These are phyloP conservation scores for Blastobotrys muscicola DNA, from an alignment of 805 yeast genomes.

Conservation along the genomic window DNA sequence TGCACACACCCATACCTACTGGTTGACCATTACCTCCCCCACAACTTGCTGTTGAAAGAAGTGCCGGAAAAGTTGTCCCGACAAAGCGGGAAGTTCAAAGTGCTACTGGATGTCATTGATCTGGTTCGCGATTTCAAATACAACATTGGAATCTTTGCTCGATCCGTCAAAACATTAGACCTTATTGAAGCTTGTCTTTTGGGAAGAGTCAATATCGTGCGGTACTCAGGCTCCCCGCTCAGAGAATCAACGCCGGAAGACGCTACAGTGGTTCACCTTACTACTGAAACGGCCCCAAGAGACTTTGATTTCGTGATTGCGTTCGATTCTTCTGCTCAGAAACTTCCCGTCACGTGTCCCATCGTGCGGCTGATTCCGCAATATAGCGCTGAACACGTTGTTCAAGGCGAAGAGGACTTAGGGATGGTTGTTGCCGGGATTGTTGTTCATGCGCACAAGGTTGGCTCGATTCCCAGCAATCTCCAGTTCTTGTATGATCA, in stretches of 20 bases:
- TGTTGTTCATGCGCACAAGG: constrained; percentile 71
- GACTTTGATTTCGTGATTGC: constrained; percentile 52
- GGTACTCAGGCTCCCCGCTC: constrained; percentile 57
- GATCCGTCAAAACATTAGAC: constrained; percentile 62
- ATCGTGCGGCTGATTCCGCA: constrained; percentile 63
- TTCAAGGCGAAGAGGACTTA: constrained; percentile 29
- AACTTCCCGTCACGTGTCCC: constrained; percentile 40
- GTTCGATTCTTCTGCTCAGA: constrained; percentile 53
- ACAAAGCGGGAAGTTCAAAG: constrained; percentile 77
- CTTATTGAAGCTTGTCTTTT: constrained; percentile 66
- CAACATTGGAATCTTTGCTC: constrained; percentile 60
- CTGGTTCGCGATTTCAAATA: constrained; percentile 39
- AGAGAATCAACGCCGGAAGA: constrained; percentile 35
- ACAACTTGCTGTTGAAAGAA: constrained; percentile 60
- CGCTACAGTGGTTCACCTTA: constrained; percentile 33
- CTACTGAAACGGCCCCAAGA: constrained; percentile 13
- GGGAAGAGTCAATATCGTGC: constrained; percentile 56
- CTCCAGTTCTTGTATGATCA: constrained; percentile 65
- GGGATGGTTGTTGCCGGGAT: constrained; percentile 70
- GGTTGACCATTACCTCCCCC: constrained; percentile 80
- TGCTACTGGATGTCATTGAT: constrained; percentile 52
- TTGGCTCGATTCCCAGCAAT: constrained; percentile 75
- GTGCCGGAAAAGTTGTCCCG: constrained; percentile 61
- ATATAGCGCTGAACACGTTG: constrained; percentile 75
- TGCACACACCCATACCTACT: constrained; percentile 84